These are phyloP conservation scores for Posidonia oceanica DNA, from an alignment of 116 monocot species.

Conservation along the genomic window DNA sequence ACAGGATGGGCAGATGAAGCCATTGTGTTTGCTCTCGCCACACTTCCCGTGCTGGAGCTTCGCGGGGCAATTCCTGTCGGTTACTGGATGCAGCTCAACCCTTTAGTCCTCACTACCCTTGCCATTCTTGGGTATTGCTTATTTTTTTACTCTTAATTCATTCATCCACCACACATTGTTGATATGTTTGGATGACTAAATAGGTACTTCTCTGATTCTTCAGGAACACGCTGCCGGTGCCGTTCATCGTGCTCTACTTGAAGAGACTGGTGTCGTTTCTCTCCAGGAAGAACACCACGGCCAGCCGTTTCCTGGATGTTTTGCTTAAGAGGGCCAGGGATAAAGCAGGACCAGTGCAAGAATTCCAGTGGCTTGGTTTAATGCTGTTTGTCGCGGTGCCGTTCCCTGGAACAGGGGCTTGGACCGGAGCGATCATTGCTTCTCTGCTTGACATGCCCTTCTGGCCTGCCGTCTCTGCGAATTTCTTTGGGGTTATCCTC, in stretches of 20 bases:
- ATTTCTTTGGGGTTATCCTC: slow-evolving; percentile 81
- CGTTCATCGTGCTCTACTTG: slow-evolving; percentile 81
- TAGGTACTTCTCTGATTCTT: background rate
- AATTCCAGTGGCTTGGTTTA: slow-evolving; percentile 93
- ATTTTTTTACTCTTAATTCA: background rate
- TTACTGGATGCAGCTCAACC: slow-evolving; percentile 87
- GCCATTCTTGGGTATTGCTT: slow-evolving; percentile 58
- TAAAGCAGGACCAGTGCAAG: slow-evolving; percentile 82
- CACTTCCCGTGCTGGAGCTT: slow-evolving; percentile 86
- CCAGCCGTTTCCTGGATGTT: slow-evolving; percentile 31
- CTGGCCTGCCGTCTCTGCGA: slow-evolving; percentile 76
- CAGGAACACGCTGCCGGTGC: slow-evolving; percentile 93
- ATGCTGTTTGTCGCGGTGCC: slow-evolving; percentile 97
- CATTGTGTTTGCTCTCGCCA: slow-evolving; percentile 70
- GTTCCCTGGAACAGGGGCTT: slow-evolving; percentile 91
- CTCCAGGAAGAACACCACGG: slow-evolving; percentile 33
- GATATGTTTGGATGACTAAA: background rate
- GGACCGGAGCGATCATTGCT: slow-evolving; percentile 86
- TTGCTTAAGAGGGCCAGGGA: slow-evolving; percentile 62
- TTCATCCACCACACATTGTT: background rate
- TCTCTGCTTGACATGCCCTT: slow-evolving; percentile 83
- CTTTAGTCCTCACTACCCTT: slow-evolving; percentile 51
- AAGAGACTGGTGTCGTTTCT: slow-evolving; percentile 42
- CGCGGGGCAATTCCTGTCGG: slow-evolving; percentile 95
- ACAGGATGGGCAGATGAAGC: slow-evolving; percentile 85